phyloP scores from a whole-genome alignment of 148 eudicot species.

The Beta vulgaris region DNA sequence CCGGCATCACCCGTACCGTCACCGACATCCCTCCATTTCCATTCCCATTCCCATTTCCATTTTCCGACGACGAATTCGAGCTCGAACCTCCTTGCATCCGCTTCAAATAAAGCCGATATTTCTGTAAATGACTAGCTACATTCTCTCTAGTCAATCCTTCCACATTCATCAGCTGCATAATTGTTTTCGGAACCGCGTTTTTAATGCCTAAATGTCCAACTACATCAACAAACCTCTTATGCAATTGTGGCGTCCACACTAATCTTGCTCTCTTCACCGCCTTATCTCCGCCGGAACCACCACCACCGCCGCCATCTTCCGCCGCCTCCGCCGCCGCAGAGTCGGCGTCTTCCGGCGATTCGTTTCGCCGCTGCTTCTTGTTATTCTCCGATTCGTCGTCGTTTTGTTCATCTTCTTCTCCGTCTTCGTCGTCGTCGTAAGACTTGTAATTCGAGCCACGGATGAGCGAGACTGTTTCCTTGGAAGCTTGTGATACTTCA shows the following conservation, averaged over 20 bases:
- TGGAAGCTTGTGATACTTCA: conserved; percentile 25
- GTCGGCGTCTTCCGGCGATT: conserved; percentile 26
- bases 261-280: conserved; percentile 57
- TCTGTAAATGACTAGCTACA: conserved; percentile 93
- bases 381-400: conserved; percentile 16
- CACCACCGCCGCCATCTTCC: conserved; percentile 19
- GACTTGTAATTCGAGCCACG: conserved; percentile 15
- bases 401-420: no score
- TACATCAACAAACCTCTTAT: conserved; percentile 87
- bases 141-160: conserved; percentile 88
- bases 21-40: conserved; percentile 1
- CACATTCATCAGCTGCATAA: conserved; percentile 97
- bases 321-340: conserved; percentile 21
- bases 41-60: conserved; percentile 40
- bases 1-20: conserved; percentile 16
- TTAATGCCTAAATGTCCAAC: conserved; percentile 78
- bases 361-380: conserved; percentile 16
- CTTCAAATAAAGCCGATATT: conserved; percentile 83
- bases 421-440: not conserved
- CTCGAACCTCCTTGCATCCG: conserved; percentile 51
- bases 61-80: conserved; percentile 15
- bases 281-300: conserved; percentile 26
- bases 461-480: conserved; percentile 13
- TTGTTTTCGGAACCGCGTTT: conserved; percentile 90
- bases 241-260: conserved; percentile 96